phyloP scores from a whole-genome alignment of 2,329 filamentous ascomycete genomes.

The Stemphylium beticola region DNA sequence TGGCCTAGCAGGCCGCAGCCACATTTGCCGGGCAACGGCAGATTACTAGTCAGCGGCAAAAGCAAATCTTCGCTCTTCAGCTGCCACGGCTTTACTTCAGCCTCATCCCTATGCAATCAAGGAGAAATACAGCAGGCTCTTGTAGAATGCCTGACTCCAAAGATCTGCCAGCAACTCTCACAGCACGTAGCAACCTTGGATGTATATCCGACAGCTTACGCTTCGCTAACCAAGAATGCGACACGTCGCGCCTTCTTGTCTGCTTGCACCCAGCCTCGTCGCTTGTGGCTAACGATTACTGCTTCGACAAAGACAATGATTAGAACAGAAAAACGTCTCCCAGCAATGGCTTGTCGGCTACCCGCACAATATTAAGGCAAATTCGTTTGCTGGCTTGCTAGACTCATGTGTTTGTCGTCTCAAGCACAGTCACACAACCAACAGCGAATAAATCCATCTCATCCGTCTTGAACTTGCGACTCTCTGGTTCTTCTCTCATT shows the following conservation, averaged over 20 bases:
- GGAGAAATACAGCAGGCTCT: background rate
- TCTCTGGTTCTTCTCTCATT: background rate
- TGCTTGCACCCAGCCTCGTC: background rate
- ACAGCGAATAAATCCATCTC: background rate
- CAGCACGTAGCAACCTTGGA: background rate
- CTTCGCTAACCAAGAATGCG: background rate
- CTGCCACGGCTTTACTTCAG: background rate
- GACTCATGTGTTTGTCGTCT: slow-evolving; percentile 23
- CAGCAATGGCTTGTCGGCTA: background rate
- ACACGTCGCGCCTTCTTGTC: background rate
- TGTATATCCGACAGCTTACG: background rate
- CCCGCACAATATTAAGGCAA: background rate
- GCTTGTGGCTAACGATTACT: background rate
- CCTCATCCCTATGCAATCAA: background rate
- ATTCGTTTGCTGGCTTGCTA: slow-evolving; percentile 5
- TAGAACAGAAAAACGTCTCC: background rate
- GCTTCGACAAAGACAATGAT: background rate
- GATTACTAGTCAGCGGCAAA: too few relatives aligned
- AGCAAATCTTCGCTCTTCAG: background rate
- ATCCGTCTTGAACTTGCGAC: background rate
- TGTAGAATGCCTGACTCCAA: background rate
- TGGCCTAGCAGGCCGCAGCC: background rate
- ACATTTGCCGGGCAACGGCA: background rate
- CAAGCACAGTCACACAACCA: slow-evolving; percentile 2
- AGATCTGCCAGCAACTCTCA: background rate